These are phyloP conservation scores for Lolium rigidum DNA, from an alignment of 176 grass and related monocot species.

Conservation along the genomic window DNA sequence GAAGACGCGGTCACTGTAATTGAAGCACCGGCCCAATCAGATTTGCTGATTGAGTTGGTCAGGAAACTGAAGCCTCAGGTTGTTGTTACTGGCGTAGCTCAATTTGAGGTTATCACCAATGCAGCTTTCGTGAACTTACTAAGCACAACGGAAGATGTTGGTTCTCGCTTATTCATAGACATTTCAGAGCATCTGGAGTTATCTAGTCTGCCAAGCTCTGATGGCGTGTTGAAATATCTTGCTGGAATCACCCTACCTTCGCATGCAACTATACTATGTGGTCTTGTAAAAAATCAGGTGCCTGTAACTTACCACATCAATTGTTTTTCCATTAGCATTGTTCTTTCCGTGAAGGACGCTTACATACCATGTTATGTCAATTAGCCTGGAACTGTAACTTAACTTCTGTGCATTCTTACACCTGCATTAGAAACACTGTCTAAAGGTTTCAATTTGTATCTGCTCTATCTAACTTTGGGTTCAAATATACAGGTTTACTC, in stretches of 20 bases:
- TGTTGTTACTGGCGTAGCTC: constrained; percentile 83
- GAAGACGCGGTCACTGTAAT: constrained; percentile 66
- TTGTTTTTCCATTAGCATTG: constrained; percentile 11
- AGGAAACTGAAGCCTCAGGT: constrained; percentile 89
- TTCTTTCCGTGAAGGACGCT: background rate
- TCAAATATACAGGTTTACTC: constrained; percentile 74
- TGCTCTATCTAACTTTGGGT: constrained; percentile 16
- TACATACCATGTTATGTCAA: background rate
- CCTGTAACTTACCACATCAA: constrained; percentile 6
- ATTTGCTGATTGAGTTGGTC: constrained; percentile 88
- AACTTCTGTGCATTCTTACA: constrained; percentile 1
- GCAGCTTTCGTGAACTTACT: constrained; percentile 87
- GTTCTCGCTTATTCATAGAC: constrained; percentile 78
- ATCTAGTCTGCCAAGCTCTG: constrained; percentile 78
- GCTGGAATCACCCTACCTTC: constrained; percentile 76
- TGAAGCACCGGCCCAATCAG: constrained; percentile 86
- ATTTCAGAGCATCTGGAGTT: constrained; percentile 90
- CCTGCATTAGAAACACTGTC: background rate
- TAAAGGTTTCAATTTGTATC: constrained; percentile 17
- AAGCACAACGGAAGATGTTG: constrained; percentile 70
- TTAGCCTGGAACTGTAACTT: background rate
- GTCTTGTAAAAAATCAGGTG: constrained; percentile 95
- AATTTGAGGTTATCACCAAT: constrained; percentile 84
- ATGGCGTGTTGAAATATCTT: constrained; percentile 91
- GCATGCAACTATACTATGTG: constrained; percentile 85